These are phyloP conservation scores for Sporothrix pseudoabietina DNA, from an alignment of 2,329 filamentous ascomycete genomes.

Conservation along the genomic window DNA sequence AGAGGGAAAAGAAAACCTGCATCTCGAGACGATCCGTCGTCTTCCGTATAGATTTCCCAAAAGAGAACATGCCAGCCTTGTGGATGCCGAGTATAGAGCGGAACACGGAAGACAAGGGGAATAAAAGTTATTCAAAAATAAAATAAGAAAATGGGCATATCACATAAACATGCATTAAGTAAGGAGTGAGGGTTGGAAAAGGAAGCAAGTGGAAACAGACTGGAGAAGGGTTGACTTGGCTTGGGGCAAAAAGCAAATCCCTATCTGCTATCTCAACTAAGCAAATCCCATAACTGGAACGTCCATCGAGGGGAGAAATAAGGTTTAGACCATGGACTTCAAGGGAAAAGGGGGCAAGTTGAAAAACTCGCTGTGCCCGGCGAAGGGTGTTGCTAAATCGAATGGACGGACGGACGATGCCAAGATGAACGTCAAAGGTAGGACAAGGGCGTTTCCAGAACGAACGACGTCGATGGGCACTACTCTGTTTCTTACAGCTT, in stretches of 20 bases:
- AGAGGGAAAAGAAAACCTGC: background rate
- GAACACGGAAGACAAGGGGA: background rate
- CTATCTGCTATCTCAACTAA: constrained; percentile 17
- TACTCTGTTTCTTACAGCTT: no score
- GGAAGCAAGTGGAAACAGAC: background rate
- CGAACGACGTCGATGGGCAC: background rate
- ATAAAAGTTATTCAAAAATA: background rate
- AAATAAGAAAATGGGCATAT: background rate
- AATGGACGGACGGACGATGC: background rate
- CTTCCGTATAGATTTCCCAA: constrained; percentile 7
- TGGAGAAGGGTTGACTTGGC: background rate
- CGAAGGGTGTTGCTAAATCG: background rate
- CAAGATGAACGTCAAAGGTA: background rate
- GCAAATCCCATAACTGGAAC: background rate
- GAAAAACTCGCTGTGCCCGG: constrained; percentile 6
- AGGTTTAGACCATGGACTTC: background rate
- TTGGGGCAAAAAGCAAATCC: background rate
- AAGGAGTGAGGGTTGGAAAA: background rate
- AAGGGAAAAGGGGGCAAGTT: background rate
- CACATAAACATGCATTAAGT: background rate
- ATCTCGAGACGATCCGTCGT: background rate
- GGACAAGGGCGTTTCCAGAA: background rate
- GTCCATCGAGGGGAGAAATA: background rate
- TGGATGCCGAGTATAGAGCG: constrained; percentile 7
- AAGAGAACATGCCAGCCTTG: constrained; percentile 20